Base-by-base conservation (phyloP, 116 monocot genomes). In the Iris pallida region DNA sequence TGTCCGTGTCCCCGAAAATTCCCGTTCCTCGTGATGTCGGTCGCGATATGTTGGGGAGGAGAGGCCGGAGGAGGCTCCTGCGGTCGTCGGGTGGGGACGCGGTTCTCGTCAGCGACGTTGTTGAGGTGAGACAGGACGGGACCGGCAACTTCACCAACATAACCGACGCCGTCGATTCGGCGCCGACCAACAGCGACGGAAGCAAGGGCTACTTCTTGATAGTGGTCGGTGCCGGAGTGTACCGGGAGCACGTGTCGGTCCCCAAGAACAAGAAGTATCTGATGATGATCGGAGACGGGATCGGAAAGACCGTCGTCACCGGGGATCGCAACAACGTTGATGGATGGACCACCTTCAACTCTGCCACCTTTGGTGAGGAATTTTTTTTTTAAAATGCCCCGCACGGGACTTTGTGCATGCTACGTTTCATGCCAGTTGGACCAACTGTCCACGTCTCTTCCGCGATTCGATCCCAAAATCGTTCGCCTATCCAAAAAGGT, bases 311-410 rank as follows among this genome's bases (percentile, higher is more conserved):
- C 14, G 30, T 66, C 6, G 53, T 66, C 11, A 66, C 66, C 20
- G 66, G 66, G 6, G 42, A 66, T 42, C 66, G 12, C 52, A 66
- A 19, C 66, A 30, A 30, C 41, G 53, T 6, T 30, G 66, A 66
- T 19, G 66, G 66, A 51, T 66, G 66, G 66, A 66, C 66, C 40
- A 66, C 66, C 42, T 66, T 66, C 13, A 66, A 42, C 66, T 66
- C 66, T 2, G 66, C 66, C 9, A 66, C 53, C 41, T 52, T 66
- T 15, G 66, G 66, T 66, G n/a, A n/a, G n/a, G n/a, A n/a, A n/a
- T n/a, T 5, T n/a, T n/a, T n/a, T n/a, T n/a, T n/a, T n/a, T n/a
- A n/a, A n/a, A n/a, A n/a, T n/a, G n/a, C n/a, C n/a, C n/a, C n/a
- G n/a, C n/a, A n/a, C n/a, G n/a, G n/a, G n/a, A n/a, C n/a, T n/a